Conservation (phyloP, 441 rosid genomes). For the Syzygium syzygioides region DNA sequence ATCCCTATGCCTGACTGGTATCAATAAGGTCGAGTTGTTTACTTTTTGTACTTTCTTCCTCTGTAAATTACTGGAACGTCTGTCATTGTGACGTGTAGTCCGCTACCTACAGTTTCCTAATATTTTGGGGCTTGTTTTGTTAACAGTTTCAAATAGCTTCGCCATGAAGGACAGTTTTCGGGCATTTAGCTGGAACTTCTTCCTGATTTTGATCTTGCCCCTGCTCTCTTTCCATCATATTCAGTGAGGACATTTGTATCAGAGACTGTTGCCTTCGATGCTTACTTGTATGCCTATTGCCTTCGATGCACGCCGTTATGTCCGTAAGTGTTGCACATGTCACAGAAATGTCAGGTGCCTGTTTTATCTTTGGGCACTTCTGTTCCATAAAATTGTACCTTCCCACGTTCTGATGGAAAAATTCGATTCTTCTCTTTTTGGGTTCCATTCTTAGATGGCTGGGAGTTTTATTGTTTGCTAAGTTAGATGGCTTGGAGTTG, state of each 20-base stretch:
- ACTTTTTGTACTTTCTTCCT: neutral
- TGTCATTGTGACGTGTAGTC: neutral
- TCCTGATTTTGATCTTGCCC: constrained; percentile 3
- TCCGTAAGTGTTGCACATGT: neutral
- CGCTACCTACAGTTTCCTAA: neutral
- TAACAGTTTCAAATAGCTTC: constrained; percentile 10
- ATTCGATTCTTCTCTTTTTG: neutral
- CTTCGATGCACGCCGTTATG: neutral
- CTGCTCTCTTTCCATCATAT: constrained; percentile 16
- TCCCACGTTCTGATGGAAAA: neutral
- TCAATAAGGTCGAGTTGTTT: neutral
- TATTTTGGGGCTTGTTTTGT: neutral
- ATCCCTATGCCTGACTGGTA: neutral
- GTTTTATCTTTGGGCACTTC: neutral
- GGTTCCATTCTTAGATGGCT: neutral
- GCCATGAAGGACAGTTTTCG: constrained; percentile 6
- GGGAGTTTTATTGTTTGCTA: neutral
- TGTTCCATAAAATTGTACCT: neutral
- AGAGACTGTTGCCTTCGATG: neutral
- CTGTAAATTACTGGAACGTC: neutral
- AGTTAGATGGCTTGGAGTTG: neutral
- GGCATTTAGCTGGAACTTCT: constrained; percentile 9
- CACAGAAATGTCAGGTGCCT: neutral
- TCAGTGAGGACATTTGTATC: neutral
- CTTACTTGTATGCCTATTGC: neutral